These are phyloP conservation scores for Blastocrithidia nonstop DNA, from an alignment of 208 protist species.

Conservation along the genomic window DNA sequence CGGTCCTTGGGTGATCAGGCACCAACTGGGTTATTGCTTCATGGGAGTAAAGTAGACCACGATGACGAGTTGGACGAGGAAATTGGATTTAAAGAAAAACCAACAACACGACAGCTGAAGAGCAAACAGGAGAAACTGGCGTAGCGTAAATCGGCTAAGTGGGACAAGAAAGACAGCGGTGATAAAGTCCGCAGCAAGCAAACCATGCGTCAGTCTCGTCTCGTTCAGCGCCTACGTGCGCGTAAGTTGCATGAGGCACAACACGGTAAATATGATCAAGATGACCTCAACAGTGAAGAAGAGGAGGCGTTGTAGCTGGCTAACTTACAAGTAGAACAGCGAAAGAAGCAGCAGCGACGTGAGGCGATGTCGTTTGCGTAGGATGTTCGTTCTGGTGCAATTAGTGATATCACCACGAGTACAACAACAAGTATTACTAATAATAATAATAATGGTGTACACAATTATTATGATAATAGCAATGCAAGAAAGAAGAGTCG, in stretches of 20 bases:
- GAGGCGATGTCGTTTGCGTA: constrained; percentile 14
- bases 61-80: constrained; percentile 82
- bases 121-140: constrained; percentile 40
- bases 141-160: constrained; percentile 74
- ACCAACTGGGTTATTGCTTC: constrained; percentile 23
- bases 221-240: constrained; percentile 39
- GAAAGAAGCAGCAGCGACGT: constrained; percentile 13
- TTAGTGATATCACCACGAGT: no score
- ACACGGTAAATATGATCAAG: constrained; percentile 26
- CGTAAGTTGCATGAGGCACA: constrained; percentile 17
- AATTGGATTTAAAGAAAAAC: constrained; percentile 64
- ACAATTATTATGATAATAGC: no score
- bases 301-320: constrained; percentile 11
- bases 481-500: no score
- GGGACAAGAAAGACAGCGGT: constrained; percentile 80
- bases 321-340: constrained; percentile 8
- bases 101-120: constrained; percentile 51
- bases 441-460: no score
- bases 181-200: constrained; percentile 84
- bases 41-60: constrained; percentile 3
- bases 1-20: constrained; percentile 28
- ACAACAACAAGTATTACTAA: no score
- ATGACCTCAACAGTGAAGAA: constrained; percentile 33
- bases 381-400: no score
- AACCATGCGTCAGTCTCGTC: constrained; percentile 55